Evolutionary conservation across 192 early-diverging fungal species (phyloP), one percentile per base, ranked within the genome.

Genomic region (Backusella psychrophila): DNA sequence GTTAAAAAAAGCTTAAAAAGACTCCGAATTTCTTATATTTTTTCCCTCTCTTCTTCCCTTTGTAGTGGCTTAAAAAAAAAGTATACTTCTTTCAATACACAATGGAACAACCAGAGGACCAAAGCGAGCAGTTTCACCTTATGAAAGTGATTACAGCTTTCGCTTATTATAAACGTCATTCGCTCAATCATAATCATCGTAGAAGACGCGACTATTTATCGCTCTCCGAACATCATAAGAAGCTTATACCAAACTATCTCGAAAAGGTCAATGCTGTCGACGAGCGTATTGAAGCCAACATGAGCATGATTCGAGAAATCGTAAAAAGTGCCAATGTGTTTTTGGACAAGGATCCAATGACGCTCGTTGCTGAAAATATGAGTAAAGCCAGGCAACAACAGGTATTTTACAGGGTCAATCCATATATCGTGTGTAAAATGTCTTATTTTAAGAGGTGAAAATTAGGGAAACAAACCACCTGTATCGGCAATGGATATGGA

Each of bases 401-500:
- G 73, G 73, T 71, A 41, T 77, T 77, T 75, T 74, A 56, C 52
- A 70, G 46, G 36, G 29, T 77, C 67, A 19, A 19, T 35, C 21
- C 0, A 33, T 36, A n/a, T 14, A 14, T 39, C 36, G 38, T 39
- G 36, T 38, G 3, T 33, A 33, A 39, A 39, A 39, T 38, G 38
- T 66, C 5, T 77, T 67, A 35, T 66, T 66, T 67, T 72, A 33
- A 33, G 33, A 33, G 6, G 66, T 49, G 21, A 38, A 6, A 23
- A 56, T 38, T 11, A 49, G 69, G 73, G 56, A 67, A 59, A 52
- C 39, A 82, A 74, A 35, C 76, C 78, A 8, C 81, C 79, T 7
- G 89, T 89, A 14, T 83, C 76, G n/a, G 90, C 93, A 42, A 80
- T 80, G 41, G 93, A 97, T 67, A 94, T 96, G 91, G 95, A 96